A percentile compares a stretch with the other conserved stretches of the same genome.
These are phyloP conservation scores for Neurospora intermedia DNA, from an alignment of 495 filamentous ascomycete species.

Conservation along the genomic window DNA sequence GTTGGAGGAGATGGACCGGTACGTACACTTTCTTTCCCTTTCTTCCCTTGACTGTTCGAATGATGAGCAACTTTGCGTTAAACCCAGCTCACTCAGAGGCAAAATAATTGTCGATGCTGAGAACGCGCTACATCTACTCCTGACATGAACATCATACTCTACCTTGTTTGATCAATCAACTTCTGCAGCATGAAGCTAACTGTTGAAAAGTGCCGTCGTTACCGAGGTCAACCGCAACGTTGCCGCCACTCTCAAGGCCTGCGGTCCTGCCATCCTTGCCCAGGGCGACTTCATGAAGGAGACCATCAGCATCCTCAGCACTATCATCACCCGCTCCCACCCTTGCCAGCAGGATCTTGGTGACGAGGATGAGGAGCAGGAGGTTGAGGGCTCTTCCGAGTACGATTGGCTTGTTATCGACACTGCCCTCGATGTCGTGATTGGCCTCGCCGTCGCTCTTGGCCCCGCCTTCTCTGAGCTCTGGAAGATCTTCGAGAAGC, in stretches of 20 bases:
- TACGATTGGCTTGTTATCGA: constrained; percentile 97
- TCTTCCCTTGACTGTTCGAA: constrained; percentile 26
- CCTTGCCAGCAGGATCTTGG: constrained; percentile 84
- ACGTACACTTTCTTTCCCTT: constrained; percentile 30
- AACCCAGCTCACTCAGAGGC: constrained; percentile 99
- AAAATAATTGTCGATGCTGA: constrained; percentile 69
- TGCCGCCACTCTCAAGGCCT: constrained; percentile 83
- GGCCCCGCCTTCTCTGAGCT: constrained; percentile 72
- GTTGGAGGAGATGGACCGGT: constrained; percentile 88
- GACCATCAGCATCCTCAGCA: constrained; percentile 52
- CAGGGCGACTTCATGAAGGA: constrained; percentile 49
- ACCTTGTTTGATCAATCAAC: neutral
- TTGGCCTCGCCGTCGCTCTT: constrained; percentile 70
- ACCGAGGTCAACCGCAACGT: constrained; percentile 94
- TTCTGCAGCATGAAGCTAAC: constrained; percentile 27
- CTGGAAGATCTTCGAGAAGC: constrained; percentile 90
- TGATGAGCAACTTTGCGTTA: constrained; percentile 86
- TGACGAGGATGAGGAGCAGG: constrained; percentile 60
- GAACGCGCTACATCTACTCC: constrained; percentile 55
- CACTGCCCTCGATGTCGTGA: constrained; percentile 81
- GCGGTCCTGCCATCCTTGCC: constrained; percentile 79
- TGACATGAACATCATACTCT: constrained; percentile 11
- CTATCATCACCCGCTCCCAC: constrained; percentile 80
- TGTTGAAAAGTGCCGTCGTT: constrained; percentile 58
- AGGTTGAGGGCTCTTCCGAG: constrained; percentile 70